phyloP scores from a whole-genome alignment of 306 rosid species.

The Senna tora region DNA sequence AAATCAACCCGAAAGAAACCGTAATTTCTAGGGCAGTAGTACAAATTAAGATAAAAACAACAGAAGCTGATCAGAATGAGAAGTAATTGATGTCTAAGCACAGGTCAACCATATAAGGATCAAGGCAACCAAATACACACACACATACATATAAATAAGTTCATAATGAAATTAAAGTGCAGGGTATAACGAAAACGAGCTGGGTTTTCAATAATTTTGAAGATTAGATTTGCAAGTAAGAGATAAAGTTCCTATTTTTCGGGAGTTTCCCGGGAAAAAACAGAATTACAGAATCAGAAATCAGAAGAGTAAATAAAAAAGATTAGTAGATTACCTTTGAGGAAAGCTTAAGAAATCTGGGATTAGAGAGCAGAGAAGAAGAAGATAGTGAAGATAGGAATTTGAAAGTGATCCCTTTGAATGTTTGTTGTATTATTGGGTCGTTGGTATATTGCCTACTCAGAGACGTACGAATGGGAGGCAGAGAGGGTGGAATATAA shows the following conservation, averaged over 20 bases:
- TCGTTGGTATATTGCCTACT: not conserved
- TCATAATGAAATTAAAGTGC: not conserved
- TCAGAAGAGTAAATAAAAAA: not conserved
- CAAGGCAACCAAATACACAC: not conserved
- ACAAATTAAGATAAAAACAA: not conserved
- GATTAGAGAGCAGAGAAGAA: not conserved
- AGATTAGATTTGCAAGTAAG: constrained; percentile 8
- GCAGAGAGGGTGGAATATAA: not conserved
- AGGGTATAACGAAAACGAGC: not conserved
- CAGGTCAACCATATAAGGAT: not conserved
- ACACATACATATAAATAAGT: not conserved
- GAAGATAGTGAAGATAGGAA: not conserved
- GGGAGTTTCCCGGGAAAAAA: constrained; percentile 14
- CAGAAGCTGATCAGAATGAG: not conserved
- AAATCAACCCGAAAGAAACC: not conserved
- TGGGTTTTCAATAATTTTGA: not conserved
- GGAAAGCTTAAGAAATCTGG: not conserved
- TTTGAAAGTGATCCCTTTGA: not conserved
- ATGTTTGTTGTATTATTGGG: not conserved
- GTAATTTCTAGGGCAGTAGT: not conserved
- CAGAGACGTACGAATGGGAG: not conserved
- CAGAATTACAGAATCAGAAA: not conserved
- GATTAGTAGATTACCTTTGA: not conserved
- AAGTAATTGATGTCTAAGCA: not conserved
- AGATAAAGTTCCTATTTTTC: not conserved